Evolutionary conservation across 2,329 filamentous ascomycete genomes (phyloP), one percentile per base, ranked within the genome.

Genomic region (Mycogone perniciosa): DNA sequence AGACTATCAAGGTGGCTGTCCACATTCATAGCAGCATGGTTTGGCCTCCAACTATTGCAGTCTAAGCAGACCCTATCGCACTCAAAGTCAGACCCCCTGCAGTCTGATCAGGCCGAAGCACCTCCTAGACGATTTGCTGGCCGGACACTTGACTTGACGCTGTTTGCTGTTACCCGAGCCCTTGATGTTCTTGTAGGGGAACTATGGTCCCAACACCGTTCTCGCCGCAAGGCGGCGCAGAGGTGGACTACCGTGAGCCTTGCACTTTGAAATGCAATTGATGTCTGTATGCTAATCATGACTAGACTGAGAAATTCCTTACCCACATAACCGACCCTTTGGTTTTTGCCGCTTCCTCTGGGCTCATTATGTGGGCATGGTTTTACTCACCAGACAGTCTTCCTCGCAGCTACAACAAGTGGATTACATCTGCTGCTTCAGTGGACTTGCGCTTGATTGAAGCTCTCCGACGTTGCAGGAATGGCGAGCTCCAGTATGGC

Each of bases 301-400:
- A 43, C 54, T 38, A 68, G 67, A 40, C 54, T 11, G 67, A 71
- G 49, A 56, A 67, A 44, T 53, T 67, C 37, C 54, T 72, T 27
- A 70, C 71, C 33, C 61, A 56, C 5, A 58, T 69, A 38, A 60
- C 81, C n/a, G 86, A 92, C 62, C 80, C 87, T 4, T 69, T 79
- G 5, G 70, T 91, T 13, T 95, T 95, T 65, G 81, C 85, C 41
- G 66, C 77, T 33, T 90, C 87, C 20, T 83, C 80, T 37, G 85
- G 84, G 26, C 71, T 88, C 35, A 84, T 95, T 58, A 95, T 95
- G 89, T 92, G 88, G 85, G 80, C 88, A 13, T 95, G 88, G 87
- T 85, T 95, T 64, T 95, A 92, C 70, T 66, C 74, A 7, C 88
- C 89, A 0, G 75, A 80, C 34, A 76, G 80, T 20, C 76, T 95